phyloP scores from a whole-genome alignment of 2,329 filamentous ascomycete species.

The Rhynchosporium secalis region DNA sequence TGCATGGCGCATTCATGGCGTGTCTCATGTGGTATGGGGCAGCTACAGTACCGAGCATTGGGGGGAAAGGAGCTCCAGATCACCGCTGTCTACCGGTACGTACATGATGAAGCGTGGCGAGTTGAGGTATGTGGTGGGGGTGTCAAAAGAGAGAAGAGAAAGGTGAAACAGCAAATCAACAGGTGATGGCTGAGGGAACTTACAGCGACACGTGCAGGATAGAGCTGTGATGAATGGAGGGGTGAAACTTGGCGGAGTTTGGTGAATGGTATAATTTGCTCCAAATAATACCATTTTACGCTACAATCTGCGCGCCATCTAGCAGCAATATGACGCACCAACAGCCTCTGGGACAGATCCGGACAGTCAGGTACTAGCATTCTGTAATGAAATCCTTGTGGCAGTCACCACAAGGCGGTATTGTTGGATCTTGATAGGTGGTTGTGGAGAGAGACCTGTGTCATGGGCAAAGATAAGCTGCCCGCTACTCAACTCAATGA shows the following conservation, averaged over 20 bases:
- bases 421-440: slow-evolving; percentile 1
- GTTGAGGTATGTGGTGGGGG: slow-evolving; percentile 22
- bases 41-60: background rate
- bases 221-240: slow-evolving; percentile 11
- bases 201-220: slow-evolving; percentile 14
- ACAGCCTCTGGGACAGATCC: background rate
- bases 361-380: slow-evolving; percentile 6
- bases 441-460: slow-evolving; percentile 4
- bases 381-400: slow-evolving; percentile 1
- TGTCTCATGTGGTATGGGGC: background rate
- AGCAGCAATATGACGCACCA: slow-evolving; percentile 1
- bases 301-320: background rate
- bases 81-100: slow-evolving; percentile 6
- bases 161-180: slow-evolving; percentile 7
- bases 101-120: slow-evolving; percentile 2
- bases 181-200: slow-evolving; percentile 8
- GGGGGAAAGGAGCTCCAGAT: background rate
- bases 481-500: slow-evolving; percentile 2
- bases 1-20: slow-evolving; percentile 2
- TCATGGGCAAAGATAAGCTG: slow-evolving; percentile 14
- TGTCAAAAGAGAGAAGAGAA: slow-evolving; percentile 24
- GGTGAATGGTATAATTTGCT: background rate
- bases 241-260: slow-evolving; percentile 7
- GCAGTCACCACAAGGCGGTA: background rate
- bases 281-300: background rate